These are phyloP conservation scores for Monilinia polystroma DNA, from an alignment of 2,329 filamentous ascomycete species.

Conservation along the genomic window DNA sequence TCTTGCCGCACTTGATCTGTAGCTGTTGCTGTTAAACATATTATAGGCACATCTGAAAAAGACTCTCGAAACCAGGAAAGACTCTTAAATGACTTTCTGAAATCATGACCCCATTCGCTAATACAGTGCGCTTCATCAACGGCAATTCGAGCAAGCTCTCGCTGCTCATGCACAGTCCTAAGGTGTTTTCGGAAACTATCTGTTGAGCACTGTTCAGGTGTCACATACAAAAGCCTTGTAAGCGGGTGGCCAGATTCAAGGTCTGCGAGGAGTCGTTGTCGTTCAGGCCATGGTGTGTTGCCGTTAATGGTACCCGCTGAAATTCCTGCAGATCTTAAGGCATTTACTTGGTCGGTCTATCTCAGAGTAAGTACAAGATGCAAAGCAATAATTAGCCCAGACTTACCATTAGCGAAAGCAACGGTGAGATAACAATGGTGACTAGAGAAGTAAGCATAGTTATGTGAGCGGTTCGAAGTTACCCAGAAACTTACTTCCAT, in stretches of 20 bases:
- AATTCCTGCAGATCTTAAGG: constrained; percentile 71
- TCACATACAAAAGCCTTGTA: constrained; percentile 85
- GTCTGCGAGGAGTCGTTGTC: constrained; percentile 70
- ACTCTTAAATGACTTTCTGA: constrained; percentile 86
- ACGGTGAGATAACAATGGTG: constrained; percentile 85
- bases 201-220: constrained; percentile 80
- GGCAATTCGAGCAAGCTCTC: constrained; percentile 81
- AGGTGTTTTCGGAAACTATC: constrained; percentile 75
- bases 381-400: neutral
- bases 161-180: constrained; percentile 71
- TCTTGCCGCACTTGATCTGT: constrained; percentile 79
- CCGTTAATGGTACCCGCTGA: constrained; percentile 85
- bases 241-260: constrained; percentile 83
- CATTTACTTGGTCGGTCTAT: constrained; percentile 87
- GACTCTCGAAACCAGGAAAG: constrained; percentile 81
- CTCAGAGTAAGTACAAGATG: constrained; percentile 17
- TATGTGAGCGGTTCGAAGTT: neutral
- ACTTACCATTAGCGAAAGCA: constrained; percentile 81
- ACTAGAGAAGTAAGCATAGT: constrained; percentile 50
- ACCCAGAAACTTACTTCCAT: constrained; percentile 64
- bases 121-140: constrained; percentile 97
- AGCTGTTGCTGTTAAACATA: constrained; percentile 89
- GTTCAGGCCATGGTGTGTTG: constrained; percentile 66
- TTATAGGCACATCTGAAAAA: constrained; percentile 84
- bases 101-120: constrained; percentile 97